Percentiles rank a stretch among this genome's conserved stretches.
Conservation (phyloP, 176 grass and related monocot species). For the Rhynchospora pubera region DNA sequence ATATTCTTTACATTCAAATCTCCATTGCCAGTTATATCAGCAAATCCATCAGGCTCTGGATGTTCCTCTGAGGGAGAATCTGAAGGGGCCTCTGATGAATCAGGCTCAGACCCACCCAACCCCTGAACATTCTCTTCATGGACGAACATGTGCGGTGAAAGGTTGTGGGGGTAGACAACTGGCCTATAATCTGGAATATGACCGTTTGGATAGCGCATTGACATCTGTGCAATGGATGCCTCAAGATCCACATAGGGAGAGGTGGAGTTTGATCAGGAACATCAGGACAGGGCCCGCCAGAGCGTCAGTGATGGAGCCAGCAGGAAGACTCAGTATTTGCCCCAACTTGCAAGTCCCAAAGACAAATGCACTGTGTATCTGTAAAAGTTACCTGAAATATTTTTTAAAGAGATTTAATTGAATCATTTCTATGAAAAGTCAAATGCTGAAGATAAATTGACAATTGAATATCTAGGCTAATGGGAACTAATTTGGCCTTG, state of each 20-base stretch:
- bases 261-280: not conserved
- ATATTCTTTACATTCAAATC: constrained; percentile 41
- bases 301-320: constrained; percentile 30
- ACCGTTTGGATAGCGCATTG: not conserved
- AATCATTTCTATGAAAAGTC: no score
- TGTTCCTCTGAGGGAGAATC: not conserved
- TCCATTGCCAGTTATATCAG: constrained; percentile 55
- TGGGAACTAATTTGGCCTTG: not conserved
- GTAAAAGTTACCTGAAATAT: constrained; percentile 59
- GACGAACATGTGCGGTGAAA: not conserved
- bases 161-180: not conserved
- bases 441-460: not conserved
- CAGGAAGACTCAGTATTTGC: constrained; percentile 54
- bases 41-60: constrained; percentile 20
- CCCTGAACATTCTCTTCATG: not conserved
- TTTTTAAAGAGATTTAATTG: not conserved
- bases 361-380: constrained; percentile 89
- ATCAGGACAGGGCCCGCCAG: constrained; percentile 12
- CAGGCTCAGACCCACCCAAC: not conserved
- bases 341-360: constrained; percentile 80
- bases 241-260: not conserved
- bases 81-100: not conserved
- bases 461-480: not conserved
- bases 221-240: not conserved
- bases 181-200: not conserved